A percentile compares a stretch with the other conserved stretches of the same genome.
phyloP scores from a whole-genome alignment of 2,329 filamentous ascomycete species.

The Sporothrix dimorphospora region DNA sequence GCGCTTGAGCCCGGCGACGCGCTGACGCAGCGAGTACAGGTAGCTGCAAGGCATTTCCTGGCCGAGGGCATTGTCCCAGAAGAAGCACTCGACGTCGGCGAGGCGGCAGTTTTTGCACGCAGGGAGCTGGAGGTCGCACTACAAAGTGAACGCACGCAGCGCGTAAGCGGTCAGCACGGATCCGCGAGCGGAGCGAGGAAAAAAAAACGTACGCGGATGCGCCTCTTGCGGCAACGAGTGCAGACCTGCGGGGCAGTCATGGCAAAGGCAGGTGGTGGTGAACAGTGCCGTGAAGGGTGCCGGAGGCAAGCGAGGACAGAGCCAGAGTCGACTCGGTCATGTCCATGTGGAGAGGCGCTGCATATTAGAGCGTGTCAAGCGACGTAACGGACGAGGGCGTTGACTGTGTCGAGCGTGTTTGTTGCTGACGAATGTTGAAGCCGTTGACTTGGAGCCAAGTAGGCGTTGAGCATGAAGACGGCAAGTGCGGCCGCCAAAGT shows the following conservation, averaged over 20 bases:
- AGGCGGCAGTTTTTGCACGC: conserved; percentile 22
- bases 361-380: neutral
- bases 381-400: neutral
- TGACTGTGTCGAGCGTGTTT: neutral
- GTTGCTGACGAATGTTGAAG: neutral
- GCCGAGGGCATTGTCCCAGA: conserved; percentile 20
- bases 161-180: neutral
- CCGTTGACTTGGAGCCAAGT: neutral
- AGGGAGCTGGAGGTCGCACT: conserved; percentile 20
- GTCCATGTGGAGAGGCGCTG: neutral
- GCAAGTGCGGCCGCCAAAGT: conserved; percentile 1
- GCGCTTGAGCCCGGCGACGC: conserved; percentile 1
- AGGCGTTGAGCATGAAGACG: neutral
- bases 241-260: conserved; percentile 11
- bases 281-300: neutral
- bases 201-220: neutral
- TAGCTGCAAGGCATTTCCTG: conserved; percentile 22
- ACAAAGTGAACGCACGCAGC: neutral
- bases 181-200: neutral
- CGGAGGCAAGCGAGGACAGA: neutral
- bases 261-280: neutral
- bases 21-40: conserved; percentile 1
- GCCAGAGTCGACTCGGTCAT: neutral
- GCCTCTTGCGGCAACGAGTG: conserved; percentile 5
- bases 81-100: conserved; percentile 23